Evolutionary conservation across 2,329 filamentous ascomycete genomes (phyloP), one percentile per base, ranked within the genome.

Genomic region (Eutypa lata): DNA sequence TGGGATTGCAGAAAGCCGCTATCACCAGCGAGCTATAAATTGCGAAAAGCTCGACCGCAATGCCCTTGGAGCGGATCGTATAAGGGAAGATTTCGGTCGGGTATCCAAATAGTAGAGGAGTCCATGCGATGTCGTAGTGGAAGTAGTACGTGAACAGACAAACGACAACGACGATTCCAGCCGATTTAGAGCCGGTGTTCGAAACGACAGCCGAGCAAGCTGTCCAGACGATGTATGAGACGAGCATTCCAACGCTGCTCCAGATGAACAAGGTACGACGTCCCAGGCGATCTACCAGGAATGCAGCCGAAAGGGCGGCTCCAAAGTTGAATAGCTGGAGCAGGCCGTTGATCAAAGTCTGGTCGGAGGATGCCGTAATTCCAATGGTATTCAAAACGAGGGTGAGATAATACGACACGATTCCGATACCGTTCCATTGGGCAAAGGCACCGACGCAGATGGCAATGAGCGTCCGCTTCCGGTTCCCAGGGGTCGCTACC

Each of bases 111-210:
- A 77, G 68, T 3, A 79, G 65, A 52, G 75, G 74, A 3, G 76
- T 76, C 66, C 72, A 79, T 19, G 74, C 73, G 49, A 78, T 71
- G 42, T 73, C 67, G 60, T 80, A 74, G 54, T 72, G 66, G 47
- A 77, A 72, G 53, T 68, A 74, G 64, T 73, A 79, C 52, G 76
- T 66, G 59, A 74, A 81, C 22, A 81, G 72, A 57, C 73, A 74
- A 11, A 73, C 73, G 48, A 82, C 74, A 16, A 78, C 74, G 3
- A 70, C 74, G 49, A 73, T 70, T 13, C 75, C 74, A n/a, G 72
- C 70, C 3, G 60, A 45, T 40, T 65, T 61, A 21, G 52, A 61
- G 3, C 64, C 61, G 53, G 60, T 60, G 16, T 63, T 53, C 16
- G 59, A 51, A 31, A 61, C 68, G 16, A 65, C 58, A 11, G 71